Evolutionary conservation across 805 yeast species (phyloP).

Genomic region (Candida verbasci): DNA sequence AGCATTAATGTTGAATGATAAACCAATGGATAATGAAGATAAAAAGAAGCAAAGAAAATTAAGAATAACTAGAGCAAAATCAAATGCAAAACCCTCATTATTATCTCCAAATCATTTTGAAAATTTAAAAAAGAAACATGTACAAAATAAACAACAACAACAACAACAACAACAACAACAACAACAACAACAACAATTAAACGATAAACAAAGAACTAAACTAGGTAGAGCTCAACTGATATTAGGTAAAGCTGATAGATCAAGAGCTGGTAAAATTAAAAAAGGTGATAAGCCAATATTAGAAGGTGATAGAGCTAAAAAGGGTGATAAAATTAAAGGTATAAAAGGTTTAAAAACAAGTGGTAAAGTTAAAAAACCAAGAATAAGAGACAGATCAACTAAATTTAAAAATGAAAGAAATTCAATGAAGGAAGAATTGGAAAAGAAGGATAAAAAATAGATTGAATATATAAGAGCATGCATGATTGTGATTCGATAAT

Average conservation of each 20-base stretch:
- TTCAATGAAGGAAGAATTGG: conserved; percentile 14
- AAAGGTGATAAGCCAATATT: conserved; percentile 27
- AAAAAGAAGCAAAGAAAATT: conserved; percentile 64
- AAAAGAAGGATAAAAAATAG: no score
- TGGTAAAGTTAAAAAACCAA: conserved; percentile 48
- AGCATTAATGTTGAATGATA: conserved; percentile 74
- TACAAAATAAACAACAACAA: conserved; percentile 16
- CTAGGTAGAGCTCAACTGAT: conserved; percentile 75
- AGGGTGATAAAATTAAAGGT: conserved; percentile 59
- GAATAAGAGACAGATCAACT: conserved; percentile 52
- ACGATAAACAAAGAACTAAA: conserved; percentile 67
- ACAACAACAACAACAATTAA: conserved; percentile 27
- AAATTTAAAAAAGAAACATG: conserved; percentile 23
- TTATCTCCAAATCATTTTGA: conserved; percentile 43
- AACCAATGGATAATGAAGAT: conserved; percentile 43
- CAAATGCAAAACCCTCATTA: conserved; percentile 36
- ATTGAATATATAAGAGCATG: no score
- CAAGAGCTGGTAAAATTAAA: conserved; percentile 48
- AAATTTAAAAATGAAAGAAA: conserved; percentile 42
- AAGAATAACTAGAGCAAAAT: conserved; percentile 62
- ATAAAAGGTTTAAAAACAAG: conserved; percentile 48
- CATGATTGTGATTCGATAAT: no score
- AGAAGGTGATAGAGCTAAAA: conserved; percentile 78
- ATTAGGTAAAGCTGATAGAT: conserved; percentile 76
- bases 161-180: conserved; percentile 22